Base-by-base conservation (phyloP, 2,329 filamentous ascomycete species). In the Paraconiothyrium sp. region DNA sequence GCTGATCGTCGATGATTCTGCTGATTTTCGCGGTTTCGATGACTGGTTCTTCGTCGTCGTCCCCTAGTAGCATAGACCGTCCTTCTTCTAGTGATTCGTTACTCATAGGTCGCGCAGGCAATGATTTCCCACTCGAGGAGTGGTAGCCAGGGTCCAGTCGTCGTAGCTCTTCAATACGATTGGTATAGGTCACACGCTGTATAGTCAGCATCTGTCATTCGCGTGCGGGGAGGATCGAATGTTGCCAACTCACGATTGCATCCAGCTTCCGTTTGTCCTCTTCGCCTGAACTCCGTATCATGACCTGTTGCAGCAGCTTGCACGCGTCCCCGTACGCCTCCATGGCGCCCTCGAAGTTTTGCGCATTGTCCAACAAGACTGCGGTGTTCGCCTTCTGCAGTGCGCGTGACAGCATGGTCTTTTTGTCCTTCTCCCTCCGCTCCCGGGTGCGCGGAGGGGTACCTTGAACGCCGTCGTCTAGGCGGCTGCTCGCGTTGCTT, bases 361-460 rank as follows among this genome's bases (percentile, higher is more conserved):
- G 92, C 14, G 93, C 93, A 85, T 97, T 98, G 80, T 99, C 95
- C 44, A 99, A 86, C 68, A 97, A 87, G 30, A 99, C 95, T 24
- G 95, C 95, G 13, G 92, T 94, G 74, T 99, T 97, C 54, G 95
- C 95, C 80, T 97, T 97, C 76, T 97, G 91, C 58, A 99, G 83
- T 0, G 95, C 95, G 70, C 92, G 92, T n/a, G 94, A 97, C 39
- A 99, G 85, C 94, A 98, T 98, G 11, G 90, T 92, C 82, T 97
- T 98, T 77, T 98, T 84, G 69, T 84, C 83, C 68, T 79, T 82
- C 61, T 84, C 83, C 54, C 79, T 74, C 62, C 77, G 76, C 65
- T 83, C 82, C 52, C 78, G 75, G 7, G 75, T 76, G 63, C 78
- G 76, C 60, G 77, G 77, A 59, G 72, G 72, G 27, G 75, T 74